Conservation (phyloP, 106 monocot species). For the Platanthera zijinensis region DNA sequence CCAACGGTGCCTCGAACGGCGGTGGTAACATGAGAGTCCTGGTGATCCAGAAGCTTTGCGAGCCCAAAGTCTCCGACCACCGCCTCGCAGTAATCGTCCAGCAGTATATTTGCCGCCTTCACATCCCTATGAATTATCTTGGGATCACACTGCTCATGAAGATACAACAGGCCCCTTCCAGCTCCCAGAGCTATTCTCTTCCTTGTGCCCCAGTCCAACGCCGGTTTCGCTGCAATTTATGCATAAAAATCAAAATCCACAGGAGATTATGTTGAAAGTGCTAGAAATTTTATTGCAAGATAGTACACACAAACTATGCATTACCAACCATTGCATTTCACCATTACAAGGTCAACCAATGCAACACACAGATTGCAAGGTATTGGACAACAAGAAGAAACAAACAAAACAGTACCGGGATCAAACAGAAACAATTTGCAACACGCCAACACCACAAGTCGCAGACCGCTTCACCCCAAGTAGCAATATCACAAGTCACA, state of each 20-base stretch:
- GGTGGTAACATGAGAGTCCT: constrained; percentile 21
- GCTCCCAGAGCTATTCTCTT: constrained; percentile 23
- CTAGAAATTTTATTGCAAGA: no score
- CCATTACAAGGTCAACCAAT: no score
- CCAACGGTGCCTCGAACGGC: constrained; percentile 23
- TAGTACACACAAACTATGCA: no score
- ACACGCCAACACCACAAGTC: no score
- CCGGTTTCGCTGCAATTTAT: constrained; percentile 9
- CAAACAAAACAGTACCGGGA: no score
- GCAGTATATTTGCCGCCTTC: constrained; percentile 21
- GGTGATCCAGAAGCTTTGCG: constrained; percentile 21
- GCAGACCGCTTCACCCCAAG: no score
- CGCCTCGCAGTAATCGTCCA: constrained; percentile 18
- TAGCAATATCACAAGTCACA: no score
- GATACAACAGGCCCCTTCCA: constrained; percentile 19
- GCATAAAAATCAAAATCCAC: not conserved
- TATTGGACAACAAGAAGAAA: no score
- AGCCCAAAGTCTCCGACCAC: constrained; percentile 22
- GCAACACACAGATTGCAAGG: no score
- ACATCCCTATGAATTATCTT: constrained; percentile 29
- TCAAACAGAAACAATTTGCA: no score
- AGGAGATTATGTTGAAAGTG: not conserved
- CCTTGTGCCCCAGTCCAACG: constrained; percentile 11
- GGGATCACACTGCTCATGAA: constrained; percentile 26
- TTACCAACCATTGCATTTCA: no score